Percentiles rank a stretch among this genome's conserved stretches.
phyloP scores from a whole-genome alignment of 768 basidiomycete genomes.

The Tylopilus rubrobrunneus region DNA sequence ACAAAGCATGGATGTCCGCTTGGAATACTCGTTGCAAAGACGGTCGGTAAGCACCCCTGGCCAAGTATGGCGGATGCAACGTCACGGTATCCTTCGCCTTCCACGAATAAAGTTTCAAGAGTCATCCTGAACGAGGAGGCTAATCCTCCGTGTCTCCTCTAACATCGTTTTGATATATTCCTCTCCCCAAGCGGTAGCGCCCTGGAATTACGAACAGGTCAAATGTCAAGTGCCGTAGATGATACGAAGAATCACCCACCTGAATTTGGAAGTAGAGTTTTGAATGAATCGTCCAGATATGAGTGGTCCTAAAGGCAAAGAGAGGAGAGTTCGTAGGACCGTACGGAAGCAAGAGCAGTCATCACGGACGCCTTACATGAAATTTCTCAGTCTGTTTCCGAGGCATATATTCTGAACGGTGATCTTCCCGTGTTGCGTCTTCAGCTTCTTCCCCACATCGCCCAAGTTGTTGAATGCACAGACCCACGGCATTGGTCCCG shows the following conservation, averaged over 20 bases:
- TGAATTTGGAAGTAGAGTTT: slow-evolving; percentile 13
- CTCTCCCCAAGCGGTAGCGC: slow-evolving; percentile 20
- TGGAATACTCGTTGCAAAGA: background rate
- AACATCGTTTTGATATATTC: slow-evolving; percentile 12
- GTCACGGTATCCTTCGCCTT: background rate
- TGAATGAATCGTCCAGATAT: slow-evolving; percentile 20
- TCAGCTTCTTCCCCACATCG: slow-evolving; percentile 10
- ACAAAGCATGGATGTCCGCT: too few relatives aligned
- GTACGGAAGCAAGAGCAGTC: too few relatives aligned
- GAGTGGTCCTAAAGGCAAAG: slow-evolving; percentile 1
- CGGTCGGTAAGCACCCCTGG: background rate
- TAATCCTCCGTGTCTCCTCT: slow-evolving; percentile 17
- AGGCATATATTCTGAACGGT: slow-evolving; percentile 1
- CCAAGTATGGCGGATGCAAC: background rate
- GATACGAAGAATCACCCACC: slow-evolving; percentile 1
- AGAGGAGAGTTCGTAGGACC: background rate
- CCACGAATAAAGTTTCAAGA: too few relatives aligned
- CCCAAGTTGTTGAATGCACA: slow-evolving; percentile 16
- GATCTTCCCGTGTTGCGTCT: slow-evolving; percentile 2
- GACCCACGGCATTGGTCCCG: background rate
- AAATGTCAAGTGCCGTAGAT: background rate
- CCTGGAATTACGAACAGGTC: slow-evolving; percentile 3
- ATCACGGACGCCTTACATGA: slow-evolving; percentile 2
- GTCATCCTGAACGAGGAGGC: too few relatives aligned
- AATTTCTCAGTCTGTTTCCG: slow-evolving; percentile 8